Percentiles rank a stretch among this genome's conserved stretches.
Evolutionary conservation across 202 grass and related monocot genomes (phyloP).

Genomic region (Miscanthus sacchariflorus): DNA sequence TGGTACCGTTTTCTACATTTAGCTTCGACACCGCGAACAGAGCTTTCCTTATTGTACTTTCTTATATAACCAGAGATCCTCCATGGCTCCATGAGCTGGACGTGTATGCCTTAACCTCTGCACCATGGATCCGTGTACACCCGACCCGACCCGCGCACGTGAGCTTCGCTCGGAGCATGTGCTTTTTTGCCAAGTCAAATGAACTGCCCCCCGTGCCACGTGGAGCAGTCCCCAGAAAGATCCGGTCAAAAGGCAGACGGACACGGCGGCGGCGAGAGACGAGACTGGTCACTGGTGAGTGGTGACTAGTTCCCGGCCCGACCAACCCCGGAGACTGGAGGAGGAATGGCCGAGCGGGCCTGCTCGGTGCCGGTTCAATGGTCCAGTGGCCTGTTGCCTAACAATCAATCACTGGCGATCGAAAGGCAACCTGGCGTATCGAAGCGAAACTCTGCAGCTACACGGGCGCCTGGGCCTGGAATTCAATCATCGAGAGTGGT

Average conservation of each 20-base stretch:
- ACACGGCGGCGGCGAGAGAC: neutral
- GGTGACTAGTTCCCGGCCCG: neutral
- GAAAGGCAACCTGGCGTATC: conserved; percentile 3
- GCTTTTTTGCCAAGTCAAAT: conserved; percentile 50
- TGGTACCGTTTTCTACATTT: neutral
- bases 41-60: neutral
- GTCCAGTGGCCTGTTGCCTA: conserved; percentile 7
- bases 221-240: neutral
- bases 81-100: neutral
- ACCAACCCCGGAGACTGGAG: neutral
- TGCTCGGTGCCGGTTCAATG: neutral
- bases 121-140: conserved; percentile 1
- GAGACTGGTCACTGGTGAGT: neutral
- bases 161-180: conserved; percentile 11
- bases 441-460: neutral
- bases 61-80: neutral
- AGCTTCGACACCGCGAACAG: neutral
- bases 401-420: neutral
- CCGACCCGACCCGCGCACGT: conserved; percentile 14
- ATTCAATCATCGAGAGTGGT: neutral
- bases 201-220: conserved; percentile 37
- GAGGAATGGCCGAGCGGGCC: neutral
- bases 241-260: conserved; percentile 6
- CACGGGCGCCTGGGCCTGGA: neutral
- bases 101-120: conserved; percentile 23